Conservation (phyloP, 805 yeast species). For the Starmerella stellata region DNA sequence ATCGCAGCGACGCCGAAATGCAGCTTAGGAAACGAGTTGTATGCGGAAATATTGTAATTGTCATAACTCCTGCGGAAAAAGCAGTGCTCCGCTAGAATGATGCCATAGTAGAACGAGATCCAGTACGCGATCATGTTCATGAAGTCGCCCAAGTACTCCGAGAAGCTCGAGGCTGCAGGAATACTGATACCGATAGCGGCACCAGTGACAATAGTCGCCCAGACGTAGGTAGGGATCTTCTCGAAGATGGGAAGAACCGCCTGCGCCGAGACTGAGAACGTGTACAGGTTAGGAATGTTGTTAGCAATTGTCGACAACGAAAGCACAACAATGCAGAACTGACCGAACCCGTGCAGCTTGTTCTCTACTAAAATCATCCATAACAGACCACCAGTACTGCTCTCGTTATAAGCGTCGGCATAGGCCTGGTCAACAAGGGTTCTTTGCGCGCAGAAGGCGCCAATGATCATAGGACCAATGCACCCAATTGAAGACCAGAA, state of each 20-base stretch:
- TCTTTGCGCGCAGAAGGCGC: conserved; percentile 74
- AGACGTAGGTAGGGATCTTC: conserved; percentile 60
- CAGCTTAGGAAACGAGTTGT: conserved; percentile 37
- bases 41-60: conserved; percentile 46
- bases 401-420: conserved; percentile 32
- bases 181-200: conserved; percentile 71
- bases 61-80: conserved; percentile 47
- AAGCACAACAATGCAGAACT: conserved; percentile 68
- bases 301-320: conserved; percentile 78
- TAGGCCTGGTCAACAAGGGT: conserved; percentile 29
- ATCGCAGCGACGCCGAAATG: conserved; percentile 70
- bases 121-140: conserved; percentile 87
- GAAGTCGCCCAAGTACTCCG: conserved; percentile 57
- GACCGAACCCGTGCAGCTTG: conserved; percentile 75
- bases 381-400: conserved; percentile 65
- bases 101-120: conserved; percentile 65
- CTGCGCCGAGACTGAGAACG: conserved; percentile 74
- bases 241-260: conserved; percentile 60
- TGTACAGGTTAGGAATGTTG: conserved; percentile 87
- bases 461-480: conserved; percentile 55
- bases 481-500: conserved; percentile 52
- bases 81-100: conserved; percentile 66
- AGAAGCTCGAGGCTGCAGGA: conserved; percentile 67
- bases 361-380: conserved; percentile 60
- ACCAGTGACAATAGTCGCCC: conserved; percentile 64